A percentile compares a stretch with the other conserved stretches of the same genome.
Conservation (phyloP, 805 yeast genomes). For the Candida sphagnicola region DNA sequence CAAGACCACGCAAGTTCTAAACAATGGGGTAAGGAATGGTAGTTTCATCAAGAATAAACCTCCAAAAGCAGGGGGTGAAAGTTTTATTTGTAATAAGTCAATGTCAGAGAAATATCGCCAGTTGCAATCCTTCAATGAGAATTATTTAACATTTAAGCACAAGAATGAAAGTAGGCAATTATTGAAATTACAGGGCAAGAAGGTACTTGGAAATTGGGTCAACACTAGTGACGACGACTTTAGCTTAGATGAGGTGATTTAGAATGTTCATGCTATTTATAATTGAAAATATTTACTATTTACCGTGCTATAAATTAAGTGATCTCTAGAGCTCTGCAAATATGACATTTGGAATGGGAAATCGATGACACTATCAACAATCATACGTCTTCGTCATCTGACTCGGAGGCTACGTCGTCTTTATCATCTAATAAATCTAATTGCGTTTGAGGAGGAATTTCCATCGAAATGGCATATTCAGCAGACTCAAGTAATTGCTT, state of each 20-base stretch:
- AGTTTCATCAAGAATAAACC: conserved; percentile 42
- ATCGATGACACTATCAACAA: too few relatives aligned
- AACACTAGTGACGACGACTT: conserved; percentile 43
- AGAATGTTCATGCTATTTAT: too few relatives aligned
- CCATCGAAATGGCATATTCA: conserved; percentile 61
- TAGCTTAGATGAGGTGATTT: too few relatives aligned
- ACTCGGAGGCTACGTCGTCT: conserved; percentile 36
- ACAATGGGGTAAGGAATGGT: conserved; percentile 63
- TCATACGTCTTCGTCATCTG: conserved; percentile 20
- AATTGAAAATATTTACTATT: too few relatives aligned
- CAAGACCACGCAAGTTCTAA: conserved; percentile 35
- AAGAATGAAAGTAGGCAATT: conserved; percentile 21
- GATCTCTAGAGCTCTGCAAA: conserved; percentile 3
- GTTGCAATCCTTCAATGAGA: neutral
- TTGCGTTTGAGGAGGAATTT: conserved; percentile 26
- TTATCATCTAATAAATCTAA: conserved; percentile 30
- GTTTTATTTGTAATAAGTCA: conserved; percentile 29
- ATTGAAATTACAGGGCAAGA: conserved; percentile 23
- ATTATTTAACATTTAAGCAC: conserved; percentile 31
- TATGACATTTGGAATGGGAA: too few relatives aligned
- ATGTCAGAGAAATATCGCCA: neutral
- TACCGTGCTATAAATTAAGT: too few relatives aligned
- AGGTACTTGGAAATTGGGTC: conserved; percentile 44
- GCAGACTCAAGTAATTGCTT: conserved; percentile 72
- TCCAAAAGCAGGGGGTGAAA: conserved; percentile 42